Evolutionary conservation across 164 flowering plant species (phyloP).

Genomic region (Amborella trichopoda): DNA sequence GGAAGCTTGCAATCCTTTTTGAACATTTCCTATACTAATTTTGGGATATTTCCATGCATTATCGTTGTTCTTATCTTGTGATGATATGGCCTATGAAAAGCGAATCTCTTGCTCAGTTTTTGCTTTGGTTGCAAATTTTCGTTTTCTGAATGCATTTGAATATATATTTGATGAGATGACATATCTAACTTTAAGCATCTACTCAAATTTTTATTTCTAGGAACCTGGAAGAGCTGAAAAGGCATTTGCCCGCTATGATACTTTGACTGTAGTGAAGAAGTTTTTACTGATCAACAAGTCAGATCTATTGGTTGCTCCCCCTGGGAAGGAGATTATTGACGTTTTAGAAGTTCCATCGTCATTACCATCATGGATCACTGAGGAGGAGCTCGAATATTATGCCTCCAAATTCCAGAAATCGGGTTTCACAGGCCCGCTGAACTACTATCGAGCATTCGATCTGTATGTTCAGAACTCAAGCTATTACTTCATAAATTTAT

Average conservation of each 20-base stretch:
- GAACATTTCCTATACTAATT: no score
- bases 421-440: constrained; percentile 42
- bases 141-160: no score
- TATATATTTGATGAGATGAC: no score
- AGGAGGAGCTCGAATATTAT: constrained; percentile 33
- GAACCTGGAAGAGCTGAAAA: constrained; percentile 47
- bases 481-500: neutral
- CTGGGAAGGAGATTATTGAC: constrained; percentile 38
- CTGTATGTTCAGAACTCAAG: constrained; percentile 15
- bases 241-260: constrained; percentile 34
- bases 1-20: no score
- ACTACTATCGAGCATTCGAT: constrained; percentile 44
- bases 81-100: no score
- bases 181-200: no score
- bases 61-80: no score
- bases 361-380: constrained; percentile 41
- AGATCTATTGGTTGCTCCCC: constrained; percentile 28
- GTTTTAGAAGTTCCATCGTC: constrained; percentile 16
- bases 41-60: no score
- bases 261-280: constrained; percentile 30
- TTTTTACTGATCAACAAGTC: constrained; percentile 17
- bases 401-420: constrained; percentile 36
- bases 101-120: no score
- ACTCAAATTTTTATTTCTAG: no score
- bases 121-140: no score